Percentiles rank a stretch among this genome's conserved stretches.
Evolutionary conservation across 2,329 filamentous ascomycete genomes (phyloP).

Genomic region (Teratosphaeria nubilosa): DNA sequence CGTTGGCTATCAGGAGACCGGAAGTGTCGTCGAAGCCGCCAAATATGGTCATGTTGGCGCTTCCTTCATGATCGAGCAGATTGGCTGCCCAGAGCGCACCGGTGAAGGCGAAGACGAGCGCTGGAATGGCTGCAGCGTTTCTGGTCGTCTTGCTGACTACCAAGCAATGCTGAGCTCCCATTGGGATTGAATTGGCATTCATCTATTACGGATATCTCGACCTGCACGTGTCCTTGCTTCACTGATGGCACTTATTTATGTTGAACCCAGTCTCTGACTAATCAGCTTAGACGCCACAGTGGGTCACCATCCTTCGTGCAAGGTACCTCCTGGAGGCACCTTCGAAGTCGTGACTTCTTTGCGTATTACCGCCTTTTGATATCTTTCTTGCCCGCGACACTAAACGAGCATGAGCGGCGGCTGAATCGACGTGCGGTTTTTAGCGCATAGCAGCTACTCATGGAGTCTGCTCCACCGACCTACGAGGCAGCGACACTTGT

Average conservation of each 20-base stretch:
- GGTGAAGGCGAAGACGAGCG: constrained; percentile 26
- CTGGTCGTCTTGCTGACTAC: constrained; percentile 31
- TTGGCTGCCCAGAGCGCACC: constrained; percentile 30
- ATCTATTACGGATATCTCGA: neutral
- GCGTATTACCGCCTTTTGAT: neutral
- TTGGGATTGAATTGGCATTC: neutral
- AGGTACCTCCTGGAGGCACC: neutral
- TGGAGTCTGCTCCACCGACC: constrained; percentile 51
- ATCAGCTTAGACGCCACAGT: neutral
- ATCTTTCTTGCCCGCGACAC: neutral
- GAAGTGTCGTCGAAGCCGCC: constrained; percentile 12
- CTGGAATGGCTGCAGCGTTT: constrained; percentile 38
- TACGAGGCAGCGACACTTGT: constrained; percentile 47
- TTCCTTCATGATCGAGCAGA: constrained; percentile 18
- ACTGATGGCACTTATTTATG: neutral
- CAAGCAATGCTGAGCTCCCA: neutral
- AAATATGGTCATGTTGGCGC: constrained; percentile 18
- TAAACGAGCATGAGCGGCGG: neutral
- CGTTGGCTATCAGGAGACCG: constrained; percentile 15
- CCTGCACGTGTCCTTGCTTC: neutral
- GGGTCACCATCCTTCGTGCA: neutral
- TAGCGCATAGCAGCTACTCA: constrained; percentile 15
- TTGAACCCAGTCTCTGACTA: neutral
- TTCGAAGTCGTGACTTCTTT: neutral
- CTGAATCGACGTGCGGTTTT: neutral